Percentiles rank a stretch among this genome's conserved stretches.
Evolutionary conservation across 495 filamentous ascomycete genomes (phyloP).

Genomic region (Talaromyces liani): DNA sequence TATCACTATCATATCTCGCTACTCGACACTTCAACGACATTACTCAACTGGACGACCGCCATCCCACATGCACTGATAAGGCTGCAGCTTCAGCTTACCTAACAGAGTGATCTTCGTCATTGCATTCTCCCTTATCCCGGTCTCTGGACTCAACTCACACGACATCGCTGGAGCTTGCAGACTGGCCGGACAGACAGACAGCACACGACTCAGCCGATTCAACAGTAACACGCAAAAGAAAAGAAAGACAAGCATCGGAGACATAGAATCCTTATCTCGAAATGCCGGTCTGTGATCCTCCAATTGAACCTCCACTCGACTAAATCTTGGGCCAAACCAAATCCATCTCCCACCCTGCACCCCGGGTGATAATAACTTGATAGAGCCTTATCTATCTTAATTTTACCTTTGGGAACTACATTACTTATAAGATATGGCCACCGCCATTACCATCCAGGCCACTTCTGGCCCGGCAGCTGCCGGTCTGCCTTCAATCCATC

Average conservation of each 20-base stretch:
- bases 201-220: background rate
- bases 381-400: constrained; percentile 1
- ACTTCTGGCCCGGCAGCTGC: constrained; percentile 14
- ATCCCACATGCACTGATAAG: constrained; percentile 19
- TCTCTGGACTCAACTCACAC: background rate
- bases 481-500: constrained; percentile 1
- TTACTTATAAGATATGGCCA: constrained; percentile 24
- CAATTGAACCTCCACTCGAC: constrained; percentile 1
- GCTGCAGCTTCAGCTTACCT: constrained; percentile 5
- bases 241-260: background rate
- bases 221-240: background rate
- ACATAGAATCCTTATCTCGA: background rate
- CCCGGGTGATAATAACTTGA: background rate
- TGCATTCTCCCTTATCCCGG: background rate
- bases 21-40: constrained; percentile 2
- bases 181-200: background rate
- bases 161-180: background rate
- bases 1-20: background rate
- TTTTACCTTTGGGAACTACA: background rate
- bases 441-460: constrained; percentile 37
- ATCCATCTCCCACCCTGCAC: background rate
- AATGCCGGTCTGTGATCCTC: background rate
- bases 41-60: background rate
- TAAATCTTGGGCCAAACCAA: background rate
- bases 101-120: background rate